Base-by-base conservation (phyloP, 2,329 filamentous ascomycete genomes). In the Scedosporium minutisporum region DNA sequence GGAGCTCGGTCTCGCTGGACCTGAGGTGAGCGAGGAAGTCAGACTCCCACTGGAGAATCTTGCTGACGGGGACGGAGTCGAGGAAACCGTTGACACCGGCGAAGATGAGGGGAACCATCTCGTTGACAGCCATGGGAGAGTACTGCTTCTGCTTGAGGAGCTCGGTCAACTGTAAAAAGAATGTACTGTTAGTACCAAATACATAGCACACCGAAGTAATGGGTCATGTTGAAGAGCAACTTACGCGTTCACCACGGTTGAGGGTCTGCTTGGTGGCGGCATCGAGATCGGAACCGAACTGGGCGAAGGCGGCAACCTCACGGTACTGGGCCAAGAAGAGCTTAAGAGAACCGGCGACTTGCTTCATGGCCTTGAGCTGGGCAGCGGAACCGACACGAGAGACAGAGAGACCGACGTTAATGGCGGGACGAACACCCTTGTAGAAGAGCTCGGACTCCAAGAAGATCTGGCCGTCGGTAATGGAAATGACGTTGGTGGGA, bases 251-350 rank as follows among this genome's bases (percentile, higher is more conserved):
- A 90, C 95, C 95, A 89, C 95, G 93, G 84, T 77, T 88, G 70
- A 99, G 88, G 67, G 93, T 97, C 85, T 97, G 95, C 89, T 97
- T 97, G 80, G 95, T 99, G 71, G 95, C 87, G 72, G 95, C 95
- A 83, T 99, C 95, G 71, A 99, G 85, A 86, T 99, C 95, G 76
- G 95, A 99, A 89, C 95, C 95, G 87, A 99, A 99, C 83, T 99
- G 95, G 73, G 95, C 93, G 82, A 99, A 99, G 72, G 95, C 95
- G 74, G 95, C 95, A 68, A 99, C 95, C 82, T 99, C 95, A 95
- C 95, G 95, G 88, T 99, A 99, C 85, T 99, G 95, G 74, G 95
- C 95, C 90, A 99, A 91, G 92, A 97, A 99, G 73, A 99, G 92
- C 88, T 99, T 99, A 76, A 99, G 86, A 71, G 93, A 97, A 87